phyloP scores from a whole-genome alignment of 176 grass and related monocot species.

The Leersia perrieri region DNA sequence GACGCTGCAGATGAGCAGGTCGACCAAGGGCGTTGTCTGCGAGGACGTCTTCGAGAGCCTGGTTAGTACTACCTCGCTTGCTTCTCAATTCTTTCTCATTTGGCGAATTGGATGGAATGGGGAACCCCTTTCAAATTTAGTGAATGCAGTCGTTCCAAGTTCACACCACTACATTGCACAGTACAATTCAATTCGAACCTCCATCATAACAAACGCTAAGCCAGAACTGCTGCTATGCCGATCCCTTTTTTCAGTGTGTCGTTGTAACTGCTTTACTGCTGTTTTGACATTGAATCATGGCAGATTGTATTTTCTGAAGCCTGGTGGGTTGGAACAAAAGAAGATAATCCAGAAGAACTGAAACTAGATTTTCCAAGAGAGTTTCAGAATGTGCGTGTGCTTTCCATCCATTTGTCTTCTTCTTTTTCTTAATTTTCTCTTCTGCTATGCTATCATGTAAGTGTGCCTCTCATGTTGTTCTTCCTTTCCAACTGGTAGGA shows the following conservation, averaged over 20 bases:
- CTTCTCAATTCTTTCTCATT: no score
- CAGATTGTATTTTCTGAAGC: conserved; percentile 96
- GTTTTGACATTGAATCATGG: neutral
- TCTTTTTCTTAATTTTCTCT: neutral
- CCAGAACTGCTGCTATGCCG: neutral
- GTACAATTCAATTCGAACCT: neutral
- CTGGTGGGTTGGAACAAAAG: conserved; percentile 81
- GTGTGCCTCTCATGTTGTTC: neutral
- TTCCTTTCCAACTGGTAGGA: conserved; percentile 43
- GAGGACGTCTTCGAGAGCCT: conserved; percentile 96
- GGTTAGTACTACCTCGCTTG: conserved; percentile 37
- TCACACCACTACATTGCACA: neutral
- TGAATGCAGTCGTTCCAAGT: neutral
- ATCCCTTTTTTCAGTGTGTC: neutral
- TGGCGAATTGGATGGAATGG: no score
- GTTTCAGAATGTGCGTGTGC: conserved; percentile 47
- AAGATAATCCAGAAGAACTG: conserved; percentile 81
- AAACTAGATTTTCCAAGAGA: conserved; percentile 68
- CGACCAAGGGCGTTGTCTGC: conserved; percentile 73
- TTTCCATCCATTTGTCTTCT: neutral
- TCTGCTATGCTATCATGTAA: neutral
- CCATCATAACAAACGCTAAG: neutral
- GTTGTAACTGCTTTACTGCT: neutral
- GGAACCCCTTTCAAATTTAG: neutral
- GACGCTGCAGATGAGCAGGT: conserved; percentile 80